Evolutionary conservation across 169 alveolate genomes (phyloP).

Genomic region (Cystoisospora suis): DNA sequence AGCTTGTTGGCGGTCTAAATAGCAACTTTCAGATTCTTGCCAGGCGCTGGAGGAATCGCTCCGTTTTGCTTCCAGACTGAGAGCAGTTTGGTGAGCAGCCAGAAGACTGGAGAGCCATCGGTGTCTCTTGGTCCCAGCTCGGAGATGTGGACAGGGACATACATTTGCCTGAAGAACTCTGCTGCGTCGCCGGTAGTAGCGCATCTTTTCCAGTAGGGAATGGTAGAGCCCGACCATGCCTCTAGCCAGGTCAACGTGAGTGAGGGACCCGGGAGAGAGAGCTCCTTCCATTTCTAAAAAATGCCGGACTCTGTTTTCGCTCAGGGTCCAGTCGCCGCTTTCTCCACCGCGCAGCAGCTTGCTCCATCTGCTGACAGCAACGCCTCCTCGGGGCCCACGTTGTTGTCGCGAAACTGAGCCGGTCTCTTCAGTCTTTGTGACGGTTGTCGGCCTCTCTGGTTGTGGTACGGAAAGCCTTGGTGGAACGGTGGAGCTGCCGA

Average conservation of each 20-base stretch:
- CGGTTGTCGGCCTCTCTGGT: no score
- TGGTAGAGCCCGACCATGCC: not conserved
- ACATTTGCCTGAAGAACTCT: not conserved
- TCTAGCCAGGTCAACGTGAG: conserved; percentile 4
- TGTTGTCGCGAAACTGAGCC: no score
- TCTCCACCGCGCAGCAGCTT: not conserved
- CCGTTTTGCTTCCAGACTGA: no score
- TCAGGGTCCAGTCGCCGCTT: not conserved
- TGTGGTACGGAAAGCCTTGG: no score
- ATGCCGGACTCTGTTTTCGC: not conserved
- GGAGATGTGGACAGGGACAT: not conserved
- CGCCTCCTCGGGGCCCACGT: not conserved
- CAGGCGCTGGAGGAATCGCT: no score
- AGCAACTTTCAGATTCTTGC: no score
- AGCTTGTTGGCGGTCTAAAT: no score
- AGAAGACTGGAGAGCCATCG: no score
- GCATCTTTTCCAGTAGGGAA: not conserved
- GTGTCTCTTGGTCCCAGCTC: no score
- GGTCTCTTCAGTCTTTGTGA: no score
- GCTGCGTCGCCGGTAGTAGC: not conserved
- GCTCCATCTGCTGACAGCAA: not conserved
- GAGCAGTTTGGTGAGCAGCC: no score
- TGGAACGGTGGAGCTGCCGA: no score
- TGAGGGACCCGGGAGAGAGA: not conserved
- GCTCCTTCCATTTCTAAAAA: not conserved